These are phyloP conservation scores for Dendrobium catenatum DNA, from an alignment of 106 monocot species.

Conservation along the genomic window DNA sequence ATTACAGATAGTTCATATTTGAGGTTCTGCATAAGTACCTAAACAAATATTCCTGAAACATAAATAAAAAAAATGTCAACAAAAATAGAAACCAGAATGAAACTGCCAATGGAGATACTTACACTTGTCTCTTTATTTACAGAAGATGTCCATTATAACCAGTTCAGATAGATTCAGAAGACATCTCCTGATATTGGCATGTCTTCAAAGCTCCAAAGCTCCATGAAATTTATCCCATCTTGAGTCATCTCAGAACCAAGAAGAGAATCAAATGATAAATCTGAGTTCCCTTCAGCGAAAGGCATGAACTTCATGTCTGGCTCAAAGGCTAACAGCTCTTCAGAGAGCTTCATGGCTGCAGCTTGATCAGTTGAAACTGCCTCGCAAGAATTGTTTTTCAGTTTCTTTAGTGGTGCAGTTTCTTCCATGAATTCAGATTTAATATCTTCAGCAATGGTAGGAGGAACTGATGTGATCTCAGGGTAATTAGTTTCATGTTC, in stretches of 20 bases:
- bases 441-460: slow-evolving; percentile 1
- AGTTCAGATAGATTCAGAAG: neutral
- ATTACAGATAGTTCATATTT: neutral
- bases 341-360: slow-evolving; percentile 21
- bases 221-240: slow-evolving; percentile 21
- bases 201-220: slow-evolving; percentile 77
- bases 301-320: slow-evolving; percentile 47
- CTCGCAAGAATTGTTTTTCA: slow-evolving; percentile 30
- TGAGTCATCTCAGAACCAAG: slow-evolving; percentile 28
- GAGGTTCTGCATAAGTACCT: neutral
- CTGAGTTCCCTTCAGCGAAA: slow-evolving; percentile 25
- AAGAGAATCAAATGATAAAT: slow-evolving; percentile 24
- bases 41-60: neutral
- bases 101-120: neutral
- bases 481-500: slow-evolving; percentile 21
- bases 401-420: slow-evolving; percentile 24
- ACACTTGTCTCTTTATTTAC: slow-evolving; percentile 5
- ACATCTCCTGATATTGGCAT: slow-evolving; percentile 21
- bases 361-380: slow-evolving; percentile 16
- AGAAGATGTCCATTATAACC: neutral
- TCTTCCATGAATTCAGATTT: slow-evolving; percentile 9
- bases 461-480: slow-evolving; percentile 26
- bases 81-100: neutral
- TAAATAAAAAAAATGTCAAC: neutral
- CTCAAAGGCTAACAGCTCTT: slow-evolving; percentile 42